These are phyloP conservation scores for Przewalskia tangutica DNA, from an alignment of 257 asterid genomes.

Conservation along the genomic window DNA sequence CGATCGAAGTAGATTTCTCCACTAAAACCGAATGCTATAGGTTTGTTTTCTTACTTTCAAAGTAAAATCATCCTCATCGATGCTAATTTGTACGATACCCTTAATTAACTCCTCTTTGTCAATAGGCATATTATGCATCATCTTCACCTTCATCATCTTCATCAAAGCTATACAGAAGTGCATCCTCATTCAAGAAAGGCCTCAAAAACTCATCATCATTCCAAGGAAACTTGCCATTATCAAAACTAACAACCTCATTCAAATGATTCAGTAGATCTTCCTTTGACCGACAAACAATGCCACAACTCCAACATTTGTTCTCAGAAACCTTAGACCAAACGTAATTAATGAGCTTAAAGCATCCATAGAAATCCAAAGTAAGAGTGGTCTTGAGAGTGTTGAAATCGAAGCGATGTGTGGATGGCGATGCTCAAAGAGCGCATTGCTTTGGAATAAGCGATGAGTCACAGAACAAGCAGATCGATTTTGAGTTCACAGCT, in stretches of 20 bases:
- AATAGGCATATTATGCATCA: too few species aligned
- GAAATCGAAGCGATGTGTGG: too few species aligned
- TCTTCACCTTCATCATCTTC: conserved; percentile 58
- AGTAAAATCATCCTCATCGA: conserved; percentile 29
- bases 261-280: too few species aligned
- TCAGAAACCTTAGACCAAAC: too few species aligned
- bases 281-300: too few species aligned
- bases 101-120: conserved; percentile 34
- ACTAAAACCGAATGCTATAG: too few species aligned
- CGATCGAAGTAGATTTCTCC: too few species aligned
- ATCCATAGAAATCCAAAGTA: too few species aligned
- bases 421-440: conserved; percentile 60
- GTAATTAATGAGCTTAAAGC: conserved; percentile 79
- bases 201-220: conserved; percentile 56
- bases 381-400: too few species aligned
- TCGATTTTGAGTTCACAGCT: conserved; percentile 9
- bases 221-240: conserved; percentile 69
- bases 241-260: too few species aligned
- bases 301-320: too few species aligned
- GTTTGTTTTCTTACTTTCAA: too few species aligned
- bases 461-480: conserved; percentile 70
- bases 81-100: conserved; percentile 35
- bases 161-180: conserved; percentile 57
- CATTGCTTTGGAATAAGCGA: conserved; percentile 26
- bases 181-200: conserved; percentile 71